Conservation (phyloP, 2,329 filamentous ascomycete genomes). For the Paradendryphiella salina region DNA sequence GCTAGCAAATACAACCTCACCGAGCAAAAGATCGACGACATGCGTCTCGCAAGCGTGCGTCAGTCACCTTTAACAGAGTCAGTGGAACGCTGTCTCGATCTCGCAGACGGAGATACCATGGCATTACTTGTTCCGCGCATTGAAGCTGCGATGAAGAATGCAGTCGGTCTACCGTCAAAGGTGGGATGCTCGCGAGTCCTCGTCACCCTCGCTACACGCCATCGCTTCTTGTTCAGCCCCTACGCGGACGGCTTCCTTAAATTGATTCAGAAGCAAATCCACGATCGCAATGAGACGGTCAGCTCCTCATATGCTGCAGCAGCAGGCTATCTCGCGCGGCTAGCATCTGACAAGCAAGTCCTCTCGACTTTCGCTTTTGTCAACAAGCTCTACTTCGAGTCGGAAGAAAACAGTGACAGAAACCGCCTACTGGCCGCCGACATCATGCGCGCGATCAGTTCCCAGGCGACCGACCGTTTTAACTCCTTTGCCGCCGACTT, state of each 20-base stretch:
- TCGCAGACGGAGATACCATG: constrained; percentile 79
- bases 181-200: constrained; percentile 86
- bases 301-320: constrained; percentile 85
- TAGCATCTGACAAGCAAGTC: constrained; percentile 63
- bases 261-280: constrained; percentile 75
- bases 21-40: constrained; percentile 85
- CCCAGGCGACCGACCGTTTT: constrained; percentile 87
- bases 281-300: constrained; percentile 93
- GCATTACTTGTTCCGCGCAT: constrained; percentile 70
- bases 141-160: constrained; percentile 77
- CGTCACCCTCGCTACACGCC: constrained; percentile 79
- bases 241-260: constrained; percentile 77
- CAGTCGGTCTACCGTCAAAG: constrained; percentile 90
- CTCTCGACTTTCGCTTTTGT: constrained; percentile 59
- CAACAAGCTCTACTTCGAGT: constrained; percentile 75
- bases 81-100: constrained; percentile 84
- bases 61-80: constrained; percentile 89
- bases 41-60: constrained; percentile 78
- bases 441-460: constrained; percentile 79
- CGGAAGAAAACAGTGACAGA: constrained; percentile 74
- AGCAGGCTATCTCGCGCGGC: constrained; percentile 78
- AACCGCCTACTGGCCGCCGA: constrained; percentile 78
- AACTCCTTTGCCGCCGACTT: constrained; percentile 72
- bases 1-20: constrained; percentile 82
- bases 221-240: constrained; percentile 72